Percentiles rank a stretch among this genome's conserved stretches.
These are phyloP conservation scores for Botrytis fabae DNA, from an alignment of 2,329 filamentous ascomycete genomes.

Conservation along the genomic window DNA sequence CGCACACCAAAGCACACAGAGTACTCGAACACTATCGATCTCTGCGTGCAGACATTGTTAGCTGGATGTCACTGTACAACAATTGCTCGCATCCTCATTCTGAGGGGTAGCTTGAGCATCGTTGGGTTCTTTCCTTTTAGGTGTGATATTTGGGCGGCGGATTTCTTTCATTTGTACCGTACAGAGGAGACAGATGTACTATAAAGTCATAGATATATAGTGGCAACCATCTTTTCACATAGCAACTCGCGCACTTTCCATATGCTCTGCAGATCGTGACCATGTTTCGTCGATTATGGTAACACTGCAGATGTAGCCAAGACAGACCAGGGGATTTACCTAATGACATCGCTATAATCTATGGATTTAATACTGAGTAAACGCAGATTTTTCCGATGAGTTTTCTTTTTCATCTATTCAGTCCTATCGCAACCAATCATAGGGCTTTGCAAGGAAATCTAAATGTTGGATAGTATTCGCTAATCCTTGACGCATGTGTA, in stretches of 20 bases:
- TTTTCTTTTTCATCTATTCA: not conserved
- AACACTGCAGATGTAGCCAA: slow-evolving; percentile 5
- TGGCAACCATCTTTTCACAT: slow-evolving; percentile 11
- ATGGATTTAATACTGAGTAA: not conserved
- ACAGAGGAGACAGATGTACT: not conserved
- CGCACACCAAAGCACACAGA: not conserved
- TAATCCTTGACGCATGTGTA: not conserved
- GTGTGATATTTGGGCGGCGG: not conserved
- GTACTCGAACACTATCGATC: not conserved
- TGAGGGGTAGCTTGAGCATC: slow-evolving; percentile 15
- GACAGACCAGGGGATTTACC: not conserved
- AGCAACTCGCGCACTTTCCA: not conserved
- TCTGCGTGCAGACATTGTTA: not conserved
- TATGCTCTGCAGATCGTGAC: slow-evolving; percentile 11
- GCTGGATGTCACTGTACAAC: not conserved
- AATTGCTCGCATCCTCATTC: slow-evolving; percentile 10
- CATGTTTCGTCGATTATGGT: not conserved
- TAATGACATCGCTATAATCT: not conserved
- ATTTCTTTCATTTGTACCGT: not conserved
- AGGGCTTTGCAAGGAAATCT: not conserved
- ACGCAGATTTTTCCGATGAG: not conserved
- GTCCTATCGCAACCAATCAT: not conserved
- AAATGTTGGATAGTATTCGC: not conserved
- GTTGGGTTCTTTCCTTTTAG: not conserved
- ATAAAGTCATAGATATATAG: slow-evolving; percentile 11